Base-by-base conservation (phyloP, 2,329 filamentous ascomycete species). In the Aspergillus fumigatiaffinis region DNA sequence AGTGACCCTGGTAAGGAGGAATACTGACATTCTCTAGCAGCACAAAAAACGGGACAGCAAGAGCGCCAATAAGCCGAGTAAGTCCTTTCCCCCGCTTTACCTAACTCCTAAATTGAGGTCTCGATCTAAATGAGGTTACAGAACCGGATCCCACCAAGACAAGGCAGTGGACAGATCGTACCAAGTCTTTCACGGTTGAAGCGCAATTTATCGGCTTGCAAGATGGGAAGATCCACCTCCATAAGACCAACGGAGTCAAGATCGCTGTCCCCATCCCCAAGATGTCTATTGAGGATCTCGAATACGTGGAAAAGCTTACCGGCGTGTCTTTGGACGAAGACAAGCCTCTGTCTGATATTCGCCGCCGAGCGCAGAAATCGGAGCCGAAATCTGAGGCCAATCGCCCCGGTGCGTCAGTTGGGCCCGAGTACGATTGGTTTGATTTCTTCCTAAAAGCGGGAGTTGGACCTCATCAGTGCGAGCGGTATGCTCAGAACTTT, bases 161-260 rank as follows among this genome's bases (percentile, higher is more conserved):
- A 32, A 87, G 94, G 62, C 92, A 88, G 2, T 99, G 94, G 94
- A 96, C 92, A 32, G 94, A 99, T 75, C 86, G 94, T 65, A 91
- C 91, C 38, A 94, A 93, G 67, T 93, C 92, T 1, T 99, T 99
- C 77, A 97, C 91, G 66, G 94, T 99, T 55, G 94, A 97, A 64
- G 94, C 94, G 17, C 91, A 99, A 72, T 99, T 97, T 70, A 85
- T 99, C 52, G 93, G 92, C 28, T 83, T 97, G 53, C 91, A 91
- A 72, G 94, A 97, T 71, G 91, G 92, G 62, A 97, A 97, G 76
- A 95, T 99, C 63, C 95, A 99, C 75, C 81, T 99, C 23, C 94
- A 99, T 80, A 99, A 99, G 79, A 84, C 91, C 76, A 99, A 99
- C 71, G 94, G 94, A 41, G 92, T 99, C 67, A 97, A 97, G 76